phyloP scores from a whole-genome alignment of 495 filamentous ascomycete species.

The Lasiosphaeria ovina region DNA sequence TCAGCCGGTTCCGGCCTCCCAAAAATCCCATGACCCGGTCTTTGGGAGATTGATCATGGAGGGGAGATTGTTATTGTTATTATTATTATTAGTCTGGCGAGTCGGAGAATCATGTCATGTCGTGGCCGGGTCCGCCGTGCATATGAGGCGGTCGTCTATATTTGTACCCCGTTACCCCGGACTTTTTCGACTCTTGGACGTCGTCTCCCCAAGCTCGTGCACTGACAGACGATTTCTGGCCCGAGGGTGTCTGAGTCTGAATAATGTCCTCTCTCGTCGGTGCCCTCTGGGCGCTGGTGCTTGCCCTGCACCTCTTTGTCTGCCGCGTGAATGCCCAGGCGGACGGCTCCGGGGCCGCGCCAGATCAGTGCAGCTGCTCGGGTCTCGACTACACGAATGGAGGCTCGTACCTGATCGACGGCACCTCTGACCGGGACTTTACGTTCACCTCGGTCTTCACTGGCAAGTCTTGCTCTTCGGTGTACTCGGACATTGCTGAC shows the following conservation, averaged over 20 bases:
- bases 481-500: not conserved
- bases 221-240: not conserved
- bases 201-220: not conserved
- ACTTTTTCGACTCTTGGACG: not conserved
- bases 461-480: slow-evolving; percentile 7
- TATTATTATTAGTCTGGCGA: not conserved
- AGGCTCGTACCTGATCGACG: slow-evolving; percentile 33
- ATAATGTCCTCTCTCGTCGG: not conserved
- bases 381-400: slow-evolving; percentile 35
- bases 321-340: not conserved
- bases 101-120: not conserved
- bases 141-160: not conserved
- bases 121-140: not conserved
- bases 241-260: not conserved
- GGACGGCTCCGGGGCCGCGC: not conserved
- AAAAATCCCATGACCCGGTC: not conserved
- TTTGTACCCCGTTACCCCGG: not conserved
- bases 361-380: slow-evolving; percentile 20
- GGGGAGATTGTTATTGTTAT: not conserved
- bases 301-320: not conserved
- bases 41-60: not conserved
- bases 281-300: not conserved
- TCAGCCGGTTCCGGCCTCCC: not conserved
- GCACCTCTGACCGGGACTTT: slow-evolving; percentile 24
- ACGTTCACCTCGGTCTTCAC: slow-evolving; percentile 29